These are phyloP conservation scores for Liquidambar formosana DNA, from an alignment of 164 flowering plant species.

Conservation along the genomic window DNA sequence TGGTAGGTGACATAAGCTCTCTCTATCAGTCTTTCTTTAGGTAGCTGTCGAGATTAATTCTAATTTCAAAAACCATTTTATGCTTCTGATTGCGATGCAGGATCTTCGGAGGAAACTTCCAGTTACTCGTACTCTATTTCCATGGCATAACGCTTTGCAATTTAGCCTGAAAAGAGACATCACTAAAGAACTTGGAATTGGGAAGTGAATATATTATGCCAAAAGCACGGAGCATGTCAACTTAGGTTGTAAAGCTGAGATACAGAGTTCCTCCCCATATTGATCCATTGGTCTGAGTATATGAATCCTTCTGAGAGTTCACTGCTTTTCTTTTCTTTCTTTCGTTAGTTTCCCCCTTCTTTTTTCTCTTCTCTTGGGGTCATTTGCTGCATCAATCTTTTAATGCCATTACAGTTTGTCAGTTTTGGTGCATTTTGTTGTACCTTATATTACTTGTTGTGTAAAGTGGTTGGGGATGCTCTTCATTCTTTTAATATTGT, in stretches of 20 bases:
- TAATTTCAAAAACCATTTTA: not conserved
- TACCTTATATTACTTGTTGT: not conserved
- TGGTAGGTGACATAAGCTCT: no score
- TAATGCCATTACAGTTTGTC: not conserved
- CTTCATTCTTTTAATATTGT: no score
- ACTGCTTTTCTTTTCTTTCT: not conserved
- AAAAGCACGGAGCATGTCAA: not conserved
- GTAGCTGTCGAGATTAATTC: not conserved
- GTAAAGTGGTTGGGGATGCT: not conserved
- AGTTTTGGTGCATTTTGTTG: not conserved
- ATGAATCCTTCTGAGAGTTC: not conserved
- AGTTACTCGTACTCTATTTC: conserved; percentile 90
- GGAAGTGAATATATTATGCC: conserved; percentile 40
- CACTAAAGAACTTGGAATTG: conserved; percentile 71
- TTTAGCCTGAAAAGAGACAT: conserved; percentile 81
- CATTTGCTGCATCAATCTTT: not conserved
- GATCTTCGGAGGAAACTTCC: conserved; percentile 97
- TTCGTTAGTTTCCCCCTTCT: not conserved
- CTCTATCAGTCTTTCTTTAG: no score
- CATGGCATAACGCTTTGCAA: conserved; percentile 90
- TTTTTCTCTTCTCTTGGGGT: not conserved
- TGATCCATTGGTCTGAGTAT: not conserved
- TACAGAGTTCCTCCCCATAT: not conserved
- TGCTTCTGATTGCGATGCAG: conserved; percentile 38
- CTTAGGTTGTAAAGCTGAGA: not conserved